A percentile compares a stretch with the other conserved stretches of the same genome.
phyloP scores from a whole-genome alignment of 805 yeast genomes.

The Candida vartiovaarae region DNA sequence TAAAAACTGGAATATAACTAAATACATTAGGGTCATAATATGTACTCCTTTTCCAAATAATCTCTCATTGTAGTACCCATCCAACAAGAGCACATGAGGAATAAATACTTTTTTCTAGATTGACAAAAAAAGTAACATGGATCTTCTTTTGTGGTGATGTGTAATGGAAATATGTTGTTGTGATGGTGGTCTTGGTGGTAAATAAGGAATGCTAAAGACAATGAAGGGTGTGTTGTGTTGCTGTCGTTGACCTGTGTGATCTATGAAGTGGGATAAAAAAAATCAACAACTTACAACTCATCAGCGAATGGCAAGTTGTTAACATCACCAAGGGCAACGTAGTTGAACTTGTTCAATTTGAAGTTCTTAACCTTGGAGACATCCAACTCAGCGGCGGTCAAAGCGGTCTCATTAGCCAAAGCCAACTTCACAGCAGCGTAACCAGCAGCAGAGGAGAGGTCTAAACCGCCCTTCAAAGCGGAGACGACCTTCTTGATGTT shows the following conservation, averaged over 20 bases:
- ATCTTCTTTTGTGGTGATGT: too few relatives aligned
- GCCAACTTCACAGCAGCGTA: slow-evolving; percentile 40
- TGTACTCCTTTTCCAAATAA: background rate
- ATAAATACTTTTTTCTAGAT: background rate
- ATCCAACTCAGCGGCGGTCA: slow-evolving; percentile 29
- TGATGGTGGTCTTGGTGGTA: background rate
- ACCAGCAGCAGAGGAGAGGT: slow-evolving; percentile 53
- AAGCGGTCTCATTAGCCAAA: slow-evolving; percentile 32
- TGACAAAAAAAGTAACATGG: too few relatives aligned
- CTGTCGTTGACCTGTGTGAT: background rate
- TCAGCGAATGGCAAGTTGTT: slow-evolving; percentile 81
- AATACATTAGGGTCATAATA: slow-evolving; percentile 4
- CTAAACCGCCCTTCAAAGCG: slow-evolving; percentile 43
- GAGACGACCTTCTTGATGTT: slow-evolving; percentile 56
- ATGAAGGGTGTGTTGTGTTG: background rate
- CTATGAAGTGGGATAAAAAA: background rate
- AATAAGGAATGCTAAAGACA: background rate
- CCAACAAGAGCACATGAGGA: background rate
- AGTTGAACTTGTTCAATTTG: slow-evolving; percentile 61
- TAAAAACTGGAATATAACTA: slow-evolving; percentile 2
- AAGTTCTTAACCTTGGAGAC: slow-evolving; percentile 33
- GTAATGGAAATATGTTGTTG: background rate
- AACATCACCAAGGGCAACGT: slow-evolving; percentile 86
- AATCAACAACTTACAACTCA: slow-evolving; percentile 53
- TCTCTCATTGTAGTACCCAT: background rate